phyloP scores from a whole-genome alignment of 352 stramenopile genomes.

The Globisporangium solare region DNA sequence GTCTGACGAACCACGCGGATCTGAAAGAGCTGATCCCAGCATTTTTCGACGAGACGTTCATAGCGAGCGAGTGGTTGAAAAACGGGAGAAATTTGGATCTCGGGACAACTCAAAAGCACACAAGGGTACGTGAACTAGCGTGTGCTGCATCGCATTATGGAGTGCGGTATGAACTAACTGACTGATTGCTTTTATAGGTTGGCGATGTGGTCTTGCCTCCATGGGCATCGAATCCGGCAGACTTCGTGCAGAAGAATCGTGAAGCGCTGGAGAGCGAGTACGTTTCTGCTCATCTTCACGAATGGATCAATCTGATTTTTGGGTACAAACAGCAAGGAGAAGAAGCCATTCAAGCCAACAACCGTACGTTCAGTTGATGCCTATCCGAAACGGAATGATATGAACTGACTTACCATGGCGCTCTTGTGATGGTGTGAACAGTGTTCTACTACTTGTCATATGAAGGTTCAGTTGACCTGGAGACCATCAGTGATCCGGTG shows the following conservation, averaged over 20 bases:
- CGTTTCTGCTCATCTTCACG: slow-evolving; percentile 92
- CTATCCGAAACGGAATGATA: neutral
- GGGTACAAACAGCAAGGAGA: slow-evolving; percentile 95
- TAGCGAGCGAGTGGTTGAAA: slow-evolving; percentile 87
- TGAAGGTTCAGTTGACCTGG: slow-evolving; percentile 81
- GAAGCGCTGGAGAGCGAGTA: slow-evolving; percentile 96
- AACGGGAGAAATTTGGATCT: slow-evolving; percentile 97
- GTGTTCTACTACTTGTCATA: slow-evolving; percentile 90
- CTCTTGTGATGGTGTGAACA: slow-evolving; percentile 14
- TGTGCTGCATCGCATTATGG: neutral
- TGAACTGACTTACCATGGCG: neutral
- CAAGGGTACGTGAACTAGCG: slow-evolving; percentile 24
- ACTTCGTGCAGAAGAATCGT: slow-evolving; percentile 90
- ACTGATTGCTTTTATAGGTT: slow-evolving; percentile 76
- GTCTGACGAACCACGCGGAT: slow-evolving; percentile 86
- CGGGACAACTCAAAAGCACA: slow-evolving; percentile 84
- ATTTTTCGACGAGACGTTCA: slow-evolving; percentile 92
- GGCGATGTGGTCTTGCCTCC: slow-evolving; percentile 92
- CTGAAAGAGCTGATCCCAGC: slow-evolving; percentile 99
- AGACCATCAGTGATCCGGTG: slow-evolving; percentile 86
- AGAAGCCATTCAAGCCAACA: slow-evolving; percentile 69
- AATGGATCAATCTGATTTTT: slow-evolving; percentile 99
- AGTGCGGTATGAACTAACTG: neutral
- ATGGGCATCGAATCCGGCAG: slow-evolving; percentile 87
- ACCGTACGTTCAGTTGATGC: slow-evolving; percentile 39